phyloP scores from a whole-genome alignment of 352 stramenopile species.

The Pythium apleroticum region DNA sequence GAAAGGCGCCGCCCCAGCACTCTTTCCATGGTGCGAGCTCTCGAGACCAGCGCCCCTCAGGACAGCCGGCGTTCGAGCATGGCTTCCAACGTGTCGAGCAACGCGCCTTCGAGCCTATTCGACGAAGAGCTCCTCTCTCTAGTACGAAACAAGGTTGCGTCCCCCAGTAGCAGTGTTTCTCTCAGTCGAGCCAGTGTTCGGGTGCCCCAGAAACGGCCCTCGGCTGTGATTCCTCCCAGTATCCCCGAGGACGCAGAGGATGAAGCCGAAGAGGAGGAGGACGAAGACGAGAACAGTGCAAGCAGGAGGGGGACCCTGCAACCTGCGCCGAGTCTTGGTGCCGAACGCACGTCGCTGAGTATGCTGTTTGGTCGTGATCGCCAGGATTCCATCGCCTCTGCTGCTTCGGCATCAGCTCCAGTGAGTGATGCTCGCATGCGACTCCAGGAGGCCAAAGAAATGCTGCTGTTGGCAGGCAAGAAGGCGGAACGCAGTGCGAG shows the following conservation, averaged over 20 bases:
- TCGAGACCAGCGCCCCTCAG: constrained; percentile 31
- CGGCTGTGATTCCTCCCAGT: constrained; percentile 22
- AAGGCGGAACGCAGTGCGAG: constrained; percentile 41
- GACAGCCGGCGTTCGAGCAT: constrained; percentile 23
- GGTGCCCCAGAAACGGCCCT: not conserved
- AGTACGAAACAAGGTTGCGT: constrained; percentile 39
- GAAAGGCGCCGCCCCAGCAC: constrained; percentile 40
- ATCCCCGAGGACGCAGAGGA: constrained; percentile 39
- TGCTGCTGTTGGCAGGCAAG: constrained; percentile 67
- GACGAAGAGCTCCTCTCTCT: constrained; percentile 58
- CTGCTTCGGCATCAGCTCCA: constrained; percentile 28
- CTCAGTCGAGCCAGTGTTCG: not conserved
- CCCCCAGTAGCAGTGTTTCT: not conserved
- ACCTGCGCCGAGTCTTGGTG: not conserved
- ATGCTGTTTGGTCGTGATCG: constrained; percentile 38
- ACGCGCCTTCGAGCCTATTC: constrained; percentile 24
- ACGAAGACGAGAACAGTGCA: constrained; percentile 8
- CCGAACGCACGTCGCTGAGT: constrained; percentile 25
- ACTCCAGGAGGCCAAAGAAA: constrained; percentile 73
- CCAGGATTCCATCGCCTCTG: constrained; percentile 23
- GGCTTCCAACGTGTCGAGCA: constrained; percentile 26
- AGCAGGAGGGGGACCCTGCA: not conserved
- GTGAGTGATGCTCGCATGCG: constrained; percentile 62
- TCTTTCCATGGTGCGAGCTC: constrained; percentile 62
- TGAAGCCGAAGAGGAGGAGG: constrained; percentile 19